Evolutionary conservation across 257 asterid species (phyloP).

Genomic region (Apocynum venetum): DNA sequence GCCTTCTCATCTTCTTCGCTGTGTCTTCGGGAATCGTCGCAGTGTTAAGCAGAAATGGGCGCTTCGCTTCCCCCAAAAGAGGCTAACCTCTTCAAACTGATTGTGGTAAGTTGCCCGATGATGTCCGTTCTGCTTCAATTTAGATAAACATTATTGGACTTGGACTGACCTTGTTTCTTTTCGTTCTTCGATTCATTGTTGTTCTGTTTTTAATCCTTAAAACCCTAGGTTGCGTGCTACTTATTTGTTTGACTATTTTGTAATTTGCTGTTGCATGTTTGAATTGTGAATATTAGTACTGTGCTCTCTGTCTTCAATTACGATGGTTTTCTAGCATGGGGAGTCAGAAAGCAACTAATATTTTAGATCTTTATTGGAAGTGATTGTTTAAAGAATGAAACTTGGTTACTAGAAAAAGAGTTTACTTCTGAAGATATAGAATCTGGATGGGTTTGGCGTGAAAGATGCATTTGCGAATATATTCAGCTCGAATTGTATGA

Average conservation of each 20-base stretch:
- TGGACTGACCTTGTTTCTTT: constrained; percentile 9
- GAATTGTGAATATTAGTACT: neutral
- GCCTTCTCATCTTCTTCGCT: constrained; percentile 17
- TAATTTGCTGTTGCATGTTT: neutral
- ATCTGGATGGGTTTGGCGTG: neutral
- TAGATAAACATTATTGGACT: constrained; percentile 2
- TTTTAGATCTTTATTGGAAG: constrained; percentile 9
- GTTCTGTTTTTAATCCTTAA: neutral
- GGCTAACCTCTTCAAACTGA: constrained; percentile 96
- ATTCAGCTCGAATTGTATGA: neutral
- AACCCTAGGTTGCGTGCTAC: constrained; percentile 22
- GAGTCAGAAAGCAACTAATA: neutral
- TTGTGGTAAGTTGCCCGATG: constrained; percentile 70
- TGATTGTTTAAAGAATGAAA: neutral
- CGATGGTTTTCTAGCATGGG: neutral
- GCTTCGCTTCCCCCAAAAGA: constrained; percentile 95
- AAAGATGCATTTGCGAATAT: neutral
- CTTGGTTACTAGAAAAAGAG: neutral
- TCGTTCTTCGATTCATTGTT: constrained; percentile 4
- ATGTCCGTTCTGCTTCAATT: constrained; percentile 14
- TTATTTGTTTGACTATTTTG: constrained; percentile 3
- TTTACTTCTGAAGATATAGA: neutral
- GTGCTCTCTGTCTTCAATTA: neutral
- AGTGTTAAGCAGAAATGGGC: constrained; percentile 48
- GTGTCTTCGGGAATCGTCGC: constrained; percentile 11